Conservation (phyloP, 225 moss, liverwort and hornwort species). For the Climacium dendroides region DNA sequence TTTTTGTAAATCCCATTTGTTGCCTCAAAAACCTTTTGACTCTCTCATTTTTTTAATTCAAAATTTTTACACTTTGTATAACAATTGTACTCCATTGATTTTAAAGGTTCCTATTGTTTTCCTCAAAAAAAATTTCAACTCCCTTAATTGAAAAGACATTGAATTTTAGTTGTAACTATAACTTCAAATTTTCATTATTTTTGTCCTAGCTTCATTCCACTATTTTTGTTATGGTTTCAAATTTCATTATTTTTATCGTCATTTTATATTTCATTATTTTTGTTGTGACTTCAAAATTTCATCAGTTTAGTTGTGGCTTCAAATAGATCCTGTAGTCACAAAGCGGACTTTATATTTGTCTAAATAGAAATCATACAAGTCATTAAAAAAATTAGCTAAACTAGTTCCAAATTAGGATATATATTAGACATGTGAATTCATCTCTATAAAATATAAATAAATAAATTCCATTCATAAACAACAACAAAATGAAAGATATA, state of each 20-base stretch:
- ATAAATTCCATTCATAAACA: background rate
- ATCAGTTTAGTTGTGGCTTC: background rate
- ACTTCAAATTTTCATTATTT: background rate
- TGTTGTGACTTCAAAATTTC: background rate
- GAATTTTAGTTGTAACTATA: too few relatives aligned
- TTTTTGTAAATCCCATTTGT: background rate
- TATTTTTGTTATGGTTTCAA: background rate
- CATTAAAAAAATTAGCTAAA: background rate
- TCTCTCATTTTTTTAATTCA: background rate
- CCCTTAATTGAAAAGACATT: too few relatives aligned
- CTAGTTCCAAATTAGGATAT: background rate
- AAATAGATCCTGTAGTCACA: rapidly evolving
- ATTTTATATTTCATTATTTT: too few relatives aligned
- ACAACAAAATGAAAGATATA: rapidly evolving
- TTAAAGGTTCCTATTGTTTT: background rate
- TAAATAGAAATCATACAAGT: background rate
- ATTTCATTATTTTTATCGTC: too few relatives aligned
- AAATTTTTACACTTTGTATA: too few relatives aligned
- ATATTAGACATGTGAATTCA: background rate
- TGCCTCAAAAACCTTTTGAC: background rate
- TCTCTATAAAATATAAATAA: too few relatives aligned
- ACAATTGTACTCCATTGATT: background rate
- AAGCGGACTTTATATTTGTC: background rate
- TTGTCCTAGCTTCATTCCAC: background rate
- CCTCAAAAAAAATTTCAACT: background rate